Conservation (phyloP, 768 basidiomycete species). For the Lactifluus piperatus region DNA sequence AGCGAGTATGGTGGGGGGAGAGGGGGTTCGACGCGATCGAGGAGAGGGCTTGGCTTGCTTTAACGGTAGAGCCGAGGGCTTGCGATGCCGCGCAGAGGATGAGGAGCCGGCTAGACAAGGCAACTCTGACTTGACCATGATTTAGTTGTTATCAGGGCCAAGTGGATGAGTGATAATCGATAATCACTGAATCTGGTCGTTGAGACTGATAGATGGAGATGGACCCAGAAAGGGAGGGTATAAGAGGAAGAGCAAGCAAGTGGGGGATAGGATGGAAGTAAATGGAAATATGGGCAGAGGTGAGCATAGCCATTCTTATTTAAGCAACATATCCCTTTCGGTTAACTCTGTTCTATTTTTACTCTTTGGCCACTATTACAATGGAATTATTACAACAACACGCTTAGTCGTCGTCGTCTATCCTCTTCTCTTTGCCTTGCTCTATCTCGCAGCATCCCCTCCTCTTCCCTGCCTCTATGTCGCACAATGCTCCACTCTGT, state of each 20-base stretch:
- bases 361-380: not conserved
- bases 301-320: slow-evolving; percentile 1
- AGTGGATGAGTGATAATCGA: not conserved
- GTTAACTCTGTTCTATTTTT: not conserved
- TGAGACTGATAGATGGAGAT: too few relatives aligned
- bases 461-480: slow-evolving; percentile 29
- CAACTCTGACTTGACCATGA: slow-evolving; percentile 26
- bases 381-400: not conserved
- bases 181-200: too few relatives aligned
- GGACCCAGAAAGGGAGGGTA: not conserved
- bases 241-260: not conserved
- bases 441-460: slow-evolving; percentile 28
- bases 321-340: not conserved
- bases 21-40: slow-evolving; percentile 5
- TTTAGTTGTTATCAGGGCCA: not conserved
- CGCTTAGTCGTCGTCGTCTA: slow-evolving; percentile 33
- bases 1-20: not conserved
- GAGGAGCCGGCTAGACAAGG: slow-evolving; percentile 4
- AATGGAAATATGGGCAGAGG: not conserved
- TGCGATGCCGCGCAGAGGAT: slow-evolving; percentile 6
- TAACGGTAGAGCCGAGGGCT: not conserved
- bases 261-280: not conserved
- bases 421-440: slow-evolving; percentile 48
- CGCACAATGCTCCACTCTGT: slow-evolving; percentile 50
- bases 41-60: not conserved